These are phyloP conservation scores for Laetiporus sulphureus DNA, from an alignment of 1,284 basidiomycete genomes.

Conservation along the genomic window DNA sequence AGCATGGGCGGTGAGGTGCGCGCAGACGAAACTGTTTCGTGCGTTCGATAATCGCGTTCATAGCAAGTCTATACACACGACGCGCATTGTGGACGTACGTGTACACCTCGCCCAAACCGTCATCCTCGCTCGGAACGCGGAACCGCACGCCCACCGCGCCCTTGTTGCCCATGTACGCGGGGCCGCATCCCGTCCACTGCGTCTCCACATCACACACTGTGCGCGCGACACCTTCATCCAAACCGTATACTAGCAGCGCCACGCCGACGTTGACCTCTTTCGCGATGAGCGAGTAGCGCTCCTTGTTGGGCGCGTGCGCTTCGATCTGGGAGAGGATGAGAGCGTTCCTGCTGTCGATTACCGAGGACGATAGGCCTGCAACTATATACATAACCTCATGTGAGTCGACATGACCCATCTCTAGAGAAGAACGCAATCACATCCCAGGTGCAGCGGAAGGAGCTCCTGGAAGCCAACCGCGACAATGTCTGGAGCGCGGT, in stretches of 20 bases:
- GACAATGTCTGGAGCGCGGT: constrained; percentile 71
- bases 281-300: constrained; percentile 65
- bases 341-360: constrained; percentile 54
- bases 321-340: constrained; percentile 70
- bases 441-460: constrained; percentile 74
- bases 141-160: constrained; percentile 89
- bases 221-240: constrained; percentile 59
- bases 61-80: constrained; percentile 1
- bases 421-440: too few relatives aligned
- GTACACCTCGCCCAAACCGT: constrained; percentile 62
- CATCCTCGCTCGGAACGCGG: constrained; percentile 53
- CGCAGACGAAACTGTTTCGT: constrained; percentile 85
- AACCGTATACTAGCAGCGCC: constrained; percentile 75
- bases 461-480: constrained; percentile 90
- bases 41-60: constrained; percentile 2
- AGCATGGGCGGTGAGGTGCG: constrained; percentile 87
- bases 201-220: constrained; percentile 64
- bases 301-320: constrained; percentile 56
- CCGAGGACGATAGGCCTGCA: constrained; percentile 51
- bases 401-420: too few relatives aligned
- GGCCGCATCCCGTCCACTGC: constrained; percentile 71
- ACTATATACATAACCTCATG: too few relatives aligned
- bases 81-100: constrained; percentile 51
- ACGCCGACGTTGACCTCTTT: constrained; percentile 76
- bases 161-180: constrained; percentile 89